Conservation (phyloP, 2,329 filamentous ascomycete species). For the Ophiostoma australiae region DNA sequence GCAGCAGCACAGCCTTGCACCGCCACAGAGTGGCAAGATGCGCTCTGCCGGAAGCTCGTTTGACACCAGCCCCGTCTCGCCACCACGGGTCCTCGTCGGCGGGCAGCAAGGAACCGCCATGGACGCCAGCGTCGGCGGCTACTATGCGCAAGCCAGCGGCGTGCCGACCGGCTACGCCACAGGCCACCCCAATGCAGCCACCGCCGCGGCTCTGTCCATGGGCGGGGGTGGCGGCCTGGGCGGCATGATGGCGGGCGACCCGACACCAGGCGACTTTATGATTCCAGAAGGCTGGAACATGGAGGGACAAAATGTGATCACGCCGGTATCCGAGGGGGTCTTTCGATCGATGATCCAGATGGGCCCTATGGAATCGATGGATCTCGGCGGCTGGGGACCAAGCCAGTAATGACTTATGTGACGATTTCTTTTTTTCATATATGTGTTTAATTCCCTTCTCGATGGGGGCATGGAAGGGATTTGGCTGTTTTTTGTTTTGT, state of each 20-base stretch:
- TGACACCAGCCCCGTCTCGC: conserved; percentile 47
- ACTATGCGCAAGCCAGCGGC: conserved; percentile 38
- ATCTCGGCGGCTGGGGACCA: conserved; percentile 44
- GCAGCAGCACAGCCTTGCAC: conserved; percentile 28
- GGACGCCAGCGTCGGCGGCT: conserved; percentile 35
- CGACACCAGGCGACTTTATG: conserved; percentile 37
- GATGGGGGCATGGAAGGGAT: not conserved
- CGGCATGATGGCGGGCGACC: conserved; percentile 31
- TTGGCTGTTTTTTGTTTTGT: not conserved
- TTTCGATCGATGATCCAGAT: conserved; percentile 55
- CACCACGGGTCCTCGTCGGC: conserved; percentile 27
- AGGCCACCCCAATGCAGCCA: conserved; percentile 28
- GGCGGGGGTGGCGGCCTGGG: conserved; percentile 14
- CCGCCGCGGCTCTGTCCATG: conserved; percentile 7
- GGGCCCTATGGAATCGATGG: conserved; percentile 58
- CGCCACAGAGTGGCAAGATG: conserved; percentile 24
- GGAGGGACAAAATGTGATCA: conserved; percentile 43
- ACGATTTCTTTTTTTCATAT: not conserved
- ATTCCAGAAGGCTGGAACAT: conserved; percentile 45
- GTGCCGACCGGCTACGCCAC: conserved; percentile 24
- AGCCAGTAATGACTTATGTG: conserved; percentile 22
- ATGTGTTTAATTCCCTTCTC: not conserved
- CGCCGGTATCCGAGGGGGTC: conserved; percentile 54
- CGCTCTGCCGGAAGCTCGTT: conserved; percentile 42
- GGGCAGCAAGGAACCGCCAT: conserved; percentile 30